phyloP scores from a whole-genome alignment of 345 rosid species.

The Salix arbutifolia region DNA sequence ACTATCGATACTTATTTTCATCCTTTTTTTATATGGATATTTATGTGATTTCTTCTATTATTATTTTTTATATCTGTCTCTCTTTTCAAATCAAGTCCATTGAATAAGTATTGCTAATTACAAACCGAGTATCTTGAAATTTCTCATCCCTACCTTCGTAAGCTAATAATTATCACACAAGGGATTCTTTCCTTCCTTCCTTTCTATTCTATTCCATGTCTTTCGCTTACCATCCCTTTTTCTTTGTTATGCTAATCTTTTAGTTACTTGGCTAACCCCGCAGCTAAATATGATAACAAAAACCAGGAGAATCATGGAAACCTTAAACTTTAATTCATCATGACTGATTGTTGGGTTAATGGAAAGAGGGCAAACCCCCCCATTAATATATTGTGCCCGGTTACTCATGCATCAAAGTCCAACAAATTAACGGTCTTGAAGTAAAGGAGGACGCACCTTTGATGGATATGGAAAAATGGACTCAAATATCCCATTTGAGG shows the following conservation, averaged over 20 bases:
- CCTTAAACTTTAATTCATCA: background rate
- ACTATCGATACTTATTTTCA: too few species aligned
- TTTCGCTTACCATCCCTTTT: background rate
- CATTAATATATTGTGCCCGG: background rate
- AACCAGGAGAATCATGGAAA: background rate
- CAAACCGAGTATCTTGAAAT: too few species aligned
- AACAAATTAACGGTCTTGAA: background rate
- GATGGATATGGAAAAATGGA: conserved; percentile 56
- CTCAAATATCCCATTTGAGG: conserved; percentile 35
- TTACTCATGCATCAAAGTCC: background rate
- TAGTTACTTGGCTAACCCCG: background rate
- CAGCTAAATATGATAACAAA: background rate
- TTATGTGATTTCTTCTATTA: too few species aligned
- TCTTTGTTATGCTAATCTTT: background rate
- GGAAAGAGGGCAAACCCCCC: background rate
- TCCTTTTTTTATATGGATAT: too few species aligned
- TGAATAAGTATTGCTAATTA: too few species aligned
- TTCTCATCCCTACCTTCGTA: background rate
- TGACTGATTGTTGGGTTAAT: background rate
- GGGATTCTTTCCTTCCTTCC: background rate
- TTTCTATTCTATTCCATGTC: background rate
- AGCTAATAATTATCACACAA: background rate
- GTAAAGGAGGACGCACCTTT: conserved; percentile 26
- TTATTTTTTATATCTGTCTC: too few species aligned
- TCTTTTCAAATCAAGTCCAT: too few species aligned